Percentiles rank a stretch among this genome's conserved stretches.
Conservation (phyloP, 805 yeast genomes). For the Metahyphopichia silvanorum region DNA sequence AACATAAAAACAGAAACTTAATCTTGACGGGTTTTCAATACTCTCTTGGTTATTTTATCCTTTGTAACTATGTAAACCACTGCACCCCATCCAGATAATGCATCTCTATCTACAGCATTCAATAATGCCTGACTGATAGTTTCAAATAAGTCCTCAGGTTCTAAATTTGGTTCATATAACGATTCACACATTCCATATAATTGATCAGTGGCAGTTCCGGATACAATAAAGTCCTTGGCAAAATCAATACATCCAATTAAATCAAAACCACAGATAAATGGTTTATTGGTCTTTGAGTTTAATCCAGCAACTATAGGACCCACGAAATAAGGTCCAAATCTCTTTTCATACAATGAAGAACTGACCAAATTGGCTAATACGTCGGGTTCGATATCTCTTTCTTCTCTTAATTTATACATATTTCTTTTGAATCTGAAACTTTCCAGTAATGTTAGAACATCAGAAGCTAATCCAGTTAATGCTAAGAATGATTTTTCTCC, state of each 20-base stretch:
- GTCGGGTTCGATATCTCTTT: constrained; percentile 87
- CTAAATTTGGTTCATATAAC: constrained; percentile 88
- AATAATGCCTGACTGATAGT: constrained; percentile 90
- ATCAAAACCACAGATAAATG: constrained; percentile 94
- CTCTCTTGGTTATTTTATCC: constrained; percentile 84
- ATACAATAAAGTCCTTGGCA: constrained; percentile 90
- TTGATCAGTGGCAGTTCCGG: constrained; percentile 97
- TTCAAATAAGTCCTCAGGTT: constrained; percentile 93
- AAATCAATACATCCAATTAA: constrained; percentile 94
- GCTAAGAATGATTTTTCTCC: constrained; percentile 83
- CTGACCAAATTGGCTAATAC: constrained; percentile 92
- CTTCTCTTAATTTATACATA: constrained; percentile 86
- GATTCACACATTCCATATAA: constrained; percentile 98
- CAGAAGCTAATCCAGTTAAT: constrained; percentile 92
- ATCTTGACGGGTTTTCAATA: constrained; percentile 94
- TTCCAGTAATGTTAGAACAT: constrained; percentile 82
- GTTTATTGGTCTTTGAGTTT: constrained; percentile 74
- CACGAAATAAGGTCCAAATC: constrained; percentile 95
- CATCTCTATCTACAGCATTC: constrained; percentile 96
- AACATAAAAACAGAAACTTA: too few species aligned
- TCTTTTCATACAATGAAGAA: constrained; percentile 80
- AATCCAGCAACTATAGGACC: constrained; percentile 97
- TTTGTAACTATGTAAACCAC: constrained; percentile 88
- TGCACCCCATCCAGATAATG: constrained; percentile 98
- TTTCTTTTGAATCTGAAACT: constrained; percentile 82